These are phyloP conservation scores for Pseudovirgaria hyperparasitica DNA, from an alignment of 2,329 filamentous ascomycete species.

Conservation along the genomic window DNA sequence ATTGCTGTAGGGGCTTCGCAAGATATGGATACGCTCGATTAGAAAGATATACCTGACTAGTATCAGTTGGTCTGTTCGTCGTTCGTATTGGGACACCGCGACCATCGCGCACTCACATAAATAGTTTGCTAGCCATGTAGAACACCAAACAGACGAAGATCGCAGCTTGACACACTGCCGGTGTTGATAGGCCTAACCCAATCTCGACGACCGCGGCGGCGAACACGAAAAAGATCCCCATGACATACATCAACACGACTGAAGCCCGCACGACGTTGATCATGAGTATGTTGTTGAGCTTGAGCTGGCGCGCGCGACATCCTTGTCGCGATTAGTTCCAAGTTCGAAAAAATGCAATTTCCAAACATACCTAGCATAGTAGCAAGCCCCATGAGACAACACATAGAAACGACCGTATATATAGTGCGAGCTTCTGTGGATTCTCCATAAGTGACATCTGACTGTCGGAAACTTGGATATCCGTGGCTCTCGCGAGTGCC, in stretches of 20 bases:
- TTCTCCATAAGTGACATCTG: conserved; percentile 3
- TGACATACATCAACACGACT: conserved; percentile 20
- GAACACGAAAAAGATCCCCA: conserved; percentile 22
- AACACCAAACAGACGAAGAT: conserved; percentile 26
- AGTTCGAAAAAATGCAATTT: no score
- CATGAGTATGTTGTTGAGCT: conserved; percentile 7
- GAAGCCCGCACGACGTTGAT: conserved; percentile 20
- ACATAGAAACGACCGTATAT: conserved; percentile 10
- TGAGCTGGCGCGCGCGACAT: conserved; percentile 12
- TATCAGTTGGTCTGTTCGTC: conserved; percentile 1
- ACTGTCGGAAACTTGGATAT: no score
- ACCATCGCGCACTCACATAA: conserved; percentile 9
- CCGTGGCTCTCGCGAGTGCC: no score
- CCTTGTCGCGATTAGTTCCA: conserved; percentile 10
- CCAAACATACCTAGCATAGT: conserved; percentile 14
- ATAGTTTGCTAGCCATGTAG: conserved; percentile 21
- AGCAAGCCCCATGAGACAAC: conserved; percentile 17
- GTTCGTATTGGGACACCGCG: not conserved
- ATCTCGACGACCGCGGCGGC: conserved; percentile 19
- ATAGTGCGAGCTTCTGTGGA: conserved; percentile 5
- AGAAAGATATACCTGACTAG: conserved; percentile 26
- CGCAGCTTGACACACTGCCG: conserved; percentile 16
- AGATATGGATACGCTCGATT: conserved; percentile 26
- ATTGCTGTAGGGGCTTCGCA: conserved; percentile 19
- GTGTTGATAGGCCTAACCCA: conserved; percentile 16